Conservation (phyloP, 2,329 filamentous ascomycete genomes). For the Juglanconis juglandina region DNA sequence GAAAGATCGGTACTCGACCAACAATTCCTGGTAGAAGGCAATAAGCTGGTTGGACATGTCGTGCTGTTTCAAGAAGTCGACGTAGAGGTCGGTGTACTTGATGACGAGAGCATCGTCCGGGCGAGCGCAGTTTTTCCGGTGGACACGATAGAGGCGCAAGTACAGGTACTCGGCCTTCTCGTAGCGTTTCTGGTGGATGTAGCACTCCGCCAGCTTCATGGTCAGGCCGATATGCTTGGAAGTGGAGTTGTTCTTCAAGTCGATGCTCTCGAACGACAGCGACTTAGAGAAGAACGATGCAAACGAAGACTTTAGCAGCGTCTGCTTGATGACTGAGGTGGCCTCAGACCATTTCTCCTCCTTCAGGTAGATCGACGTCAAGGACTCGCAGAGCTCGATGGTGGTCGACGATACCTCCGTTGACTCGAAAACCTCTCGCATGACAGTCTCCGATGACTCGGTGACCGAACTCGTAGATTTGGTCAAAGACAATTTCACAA, state of each 20-base stretch:
- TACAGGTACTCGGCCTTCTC: not conserved
- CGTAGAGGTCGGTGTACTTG: not conserved
- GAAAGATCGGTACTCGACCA: constrained; percentile 2
- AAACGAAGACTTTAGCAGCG: not conserved
- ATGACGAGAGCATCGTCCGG: not conserved
- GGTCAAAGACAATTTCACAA: not conserved
- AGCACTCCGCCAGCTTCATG: not conserved
- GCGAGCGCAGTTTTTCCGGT: not conserved
- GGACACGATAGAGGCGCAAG: not conserved
- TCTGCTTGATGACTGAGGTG: not conserved
- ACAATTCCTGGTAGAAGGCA: not conserved
- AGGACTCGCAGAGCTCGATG: not conserved
- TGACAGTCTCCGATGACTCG: not conserved
- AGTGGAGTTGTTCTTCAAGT: not conserved
- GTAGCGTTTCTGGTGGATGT: not conserved
- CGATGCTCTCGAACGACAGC: not conserved
- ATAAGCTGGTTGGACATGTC: not conserved
- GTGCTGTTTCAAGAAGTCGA: not conserved
- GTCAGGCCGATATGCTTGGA: not conserved
- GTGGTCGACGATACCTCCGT: not conserved
- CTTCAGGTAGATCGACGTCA: not conserved
- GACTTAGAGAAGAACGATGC: not conserved
- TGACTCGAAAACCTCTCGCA: constrained; percentile 1
- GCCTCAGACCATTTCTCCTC: not conserved
- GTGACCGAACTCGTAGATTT: not conserved